These are phyloP conservation scores for Cryptococcus sp. DNA, from an alignment of 1,284 basidiomycete genomes.

Conservation along the genomic window DNA sequence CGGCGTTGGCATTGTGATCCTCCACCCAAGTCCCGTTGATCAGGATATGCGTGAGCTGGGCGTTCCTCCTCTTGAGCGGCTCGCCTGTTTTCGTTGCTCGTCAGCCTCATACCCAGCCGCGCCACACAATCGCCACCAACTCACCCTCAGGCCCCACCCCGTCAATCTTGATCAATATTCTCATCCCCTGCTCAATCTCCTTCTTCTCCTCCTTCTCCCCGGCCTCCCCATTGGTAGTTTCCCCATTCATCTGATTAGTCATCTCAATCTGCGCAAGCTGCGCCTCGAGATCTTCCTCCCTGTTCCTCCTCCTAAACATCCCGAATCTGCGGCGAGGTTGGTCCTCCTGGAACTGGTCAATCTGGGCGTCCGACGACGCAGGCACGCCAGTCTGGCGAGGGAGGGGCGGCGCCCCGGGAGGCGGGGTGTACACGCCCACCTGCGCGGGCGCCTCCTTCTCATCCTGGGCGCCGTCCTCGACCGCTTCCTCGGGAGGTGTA, in stretches of 20 bases:
- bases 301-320: slow-evolving; percentile 27
- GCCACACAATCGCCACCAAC: slow-evolving; percentile 44
- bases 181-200: slow-evolving; percentile 63
- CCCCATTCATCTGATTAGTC: slow-evolving; percentile 19
- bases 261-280: slow-evolving; percentile 37
- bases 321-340: slow-evolving; percentile 27
- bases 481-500: slow-evolving; percentile 19
- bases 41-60: slow-evolving; percentile 80
- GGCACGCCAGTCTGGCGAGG: no score
- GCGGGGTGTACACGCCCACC: no score
- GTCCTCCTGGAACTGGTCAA: slow-evolving; percentile 2
- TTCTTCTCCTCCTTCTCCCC: slow-evolving; percentile 51
- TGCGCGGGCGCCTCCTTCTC: neutral
- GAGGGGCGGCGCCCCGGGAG: no score
- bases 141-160: slow-evolving; percentile 67
- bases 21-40: slow-evolving; percentile 66
- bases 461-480: slow-evolving; percentile 10
- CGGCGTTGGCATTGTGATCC: slow-evolving; percentile 22
- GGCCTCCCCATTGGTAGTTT: slow-evolving; percentile 29
- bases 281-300: slow-evolving; percentile 35
- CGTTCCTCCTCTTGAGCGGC: slow-evolving; percentile 62
- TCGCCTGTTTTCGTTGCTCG: slow-evolving; percentile 27
- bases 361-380: neutral
- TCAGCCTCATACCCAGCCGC: neutral
- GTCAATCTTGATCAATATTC: slow-evolving; percentile 68